phyloP scores from a whole-genome alignment of 2,329 filamentous ascomycete species.

The Trematosphaeria pertusa region DNA sequence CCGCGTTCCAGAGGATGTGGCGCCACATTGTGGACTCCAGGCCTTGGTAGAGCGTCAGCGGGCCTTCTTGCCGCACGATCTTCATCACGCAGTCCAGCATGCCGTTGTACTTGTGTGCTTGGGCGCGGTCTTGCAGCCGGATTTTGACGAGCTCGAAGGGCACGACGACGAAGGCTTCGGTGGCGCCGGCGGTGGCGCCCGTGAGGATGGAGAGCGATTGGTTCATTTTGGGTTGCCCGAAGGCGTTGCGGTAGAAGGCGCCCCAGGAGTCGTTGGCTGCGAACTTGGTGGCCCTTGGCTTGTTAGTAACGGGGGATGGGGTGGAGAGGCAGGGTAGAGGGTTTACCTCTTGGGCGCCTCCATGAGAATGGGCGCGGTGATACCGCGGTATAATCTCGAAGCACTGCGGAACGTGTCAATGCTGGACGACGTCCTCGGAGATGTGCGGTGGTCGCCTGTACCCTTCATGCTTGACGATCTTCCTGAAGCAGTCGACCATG shows the following conservation, averaged over 20 bases:
- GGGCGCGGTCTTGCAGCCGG: conserved; percentile 92
- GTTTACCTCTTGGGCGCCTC: conserved; percentile 81
- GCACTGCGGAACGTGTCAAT: conserved; percentile 62
- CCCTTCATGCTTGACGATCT: conserved; percentile 97
- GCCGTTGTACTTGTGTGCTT: conserved; percentile 84
- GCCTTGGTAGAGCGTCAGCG: conserved; percentile 92
- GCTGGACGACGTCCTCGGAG: not conserved
- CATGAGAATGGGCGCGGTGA: conserved; percentile 95
- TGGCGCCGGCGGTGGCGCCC: conserved; percentile 92
- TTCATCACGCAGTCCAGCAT: conserved; percentile 81
- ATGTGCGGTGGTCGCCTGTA: conserved; percentile 54
- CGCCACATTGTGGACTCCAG: conserved; percentile 97
- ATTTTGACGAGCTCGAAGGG: conserved; percentile 99
- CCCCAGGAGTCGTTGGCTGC: conserved; percentile 99
- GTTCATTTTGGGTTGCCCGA: conserved; percentile 86
- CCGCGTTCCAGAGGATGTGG: conserved; percentile 91
- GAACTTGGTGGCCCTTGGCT: conserved; percentile 86
- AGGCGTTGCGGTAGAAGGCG: conserved; percentile 86
- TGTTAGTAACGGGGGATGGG: conserved; percentile 10
- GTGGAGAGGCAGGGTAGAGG: not conserved
- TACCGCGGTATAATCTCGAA: conserved; percentile 93
- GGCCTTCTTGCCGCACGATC: conserved; percentile 83
- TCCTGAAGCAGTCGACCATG: conserved; percentile 97
- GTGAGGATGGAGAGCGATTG: conserved; percentile 92
- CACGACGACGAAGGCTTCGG: conserved; percentile 95